A percentile compares a stretch with the other conserved stretches of the same genome.
Conservation (phyloP, 2,329 filamentous ascomycete genomes). For the Fusarium sp. region DNA sequence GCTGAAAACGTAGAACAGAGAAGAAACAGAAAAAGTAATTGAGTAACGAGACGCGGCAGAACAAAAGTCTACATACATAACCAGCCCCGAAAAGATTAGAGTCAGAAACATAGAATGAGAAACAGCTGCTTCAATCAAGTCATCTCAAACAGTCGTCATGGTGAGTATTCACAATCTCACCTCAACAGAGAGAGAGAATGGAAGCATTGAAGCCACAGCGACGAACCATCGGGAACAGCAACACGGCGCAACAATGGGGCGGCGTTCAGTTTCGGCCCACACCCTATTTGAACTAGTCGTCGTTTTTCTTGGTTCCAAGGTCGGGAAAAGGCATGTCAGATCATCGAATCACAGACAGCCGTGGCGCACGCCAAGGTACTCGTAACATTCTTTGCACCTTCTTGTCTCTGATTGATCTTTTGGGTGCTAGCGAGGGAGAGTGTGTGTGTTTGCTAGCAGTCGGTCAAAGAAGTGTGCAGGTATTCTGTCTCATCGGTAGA, state of each 20-base stretch:
- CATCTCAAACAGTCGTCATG: constrained; percentile 31
- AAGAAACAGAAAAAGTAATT: background rate
- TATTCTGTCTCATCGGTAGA: background rate
- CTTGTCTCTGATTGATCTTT: background rate
- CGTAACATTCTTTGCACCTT: constrained; percentile 31
- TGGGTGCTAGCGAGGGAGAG: background rate
- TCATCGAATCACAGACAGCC: constrained; percentile 37
- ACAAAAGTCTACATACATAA: constrained; percentile 12
- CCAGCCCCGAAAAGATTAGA: background rate
- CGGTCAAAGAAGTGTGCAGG: background rate
- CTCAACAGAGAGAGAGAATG: constrained; percentile 7
- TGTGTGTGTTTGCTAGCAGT: background rate
- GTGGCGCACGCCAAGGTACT: constrained; percentile 29
- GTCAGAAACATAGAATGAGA: background rate
- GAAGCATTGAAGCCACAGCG: constrained; percentile 16
- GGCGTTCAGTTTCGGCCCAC: background rate
- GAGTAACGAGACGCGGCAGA: background rate
- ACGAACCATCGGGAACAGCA: constrained; percentile 1
- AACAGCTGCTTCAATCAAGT: background rate
- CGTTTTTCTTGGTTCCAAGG: constrained; percentile 19
- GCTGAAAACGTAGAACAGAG: constrained; percentile 15
- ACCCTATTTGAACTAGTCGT: constrained; percentile 4
- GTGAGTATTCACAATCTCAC: constrained; percentile 30
- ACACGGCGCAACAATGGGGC: background rate
- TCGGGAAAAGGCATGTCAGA: constrained; percentile 32